Conservation (phyloP, 495 filamentous ascomycete species). For the Polyplosphaeria fusca region DNA sequence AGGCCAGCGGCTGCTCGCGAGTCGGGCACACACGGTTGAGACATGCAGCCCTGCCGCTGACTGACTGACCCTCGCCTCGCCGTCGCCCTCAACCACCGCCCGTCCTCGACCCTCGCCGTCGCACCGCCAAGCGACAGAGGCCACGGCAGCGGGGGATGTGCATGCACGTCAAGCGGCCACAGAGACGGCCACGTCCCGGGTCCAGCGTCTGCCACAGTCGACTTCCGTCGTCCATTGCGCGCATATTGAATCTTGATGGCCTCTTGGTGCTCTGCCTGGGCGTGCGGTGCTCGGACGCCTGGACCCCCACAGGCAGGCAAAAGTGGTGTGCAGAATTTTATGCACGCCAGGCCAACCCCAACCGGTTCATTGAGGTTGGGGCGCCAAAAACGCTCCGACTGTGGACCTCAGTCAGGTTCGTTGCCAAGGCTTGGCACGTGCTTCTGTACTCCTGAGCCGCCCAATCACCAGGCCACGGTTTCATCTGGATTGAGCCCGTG, state of each 20-base stretch:
- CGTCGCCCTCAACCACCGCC: not conserved
- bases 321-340: slow-evolving; percentile 28
- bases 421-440: slow-evolving; percentile 8
- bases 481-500: slow-evolving; percentile 14
- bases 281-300: too few species aligned
- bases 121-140: slow-evolving; percentile 13
- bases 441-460: slow-evolving; percentile 26
- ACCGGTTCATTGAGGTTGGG: slow-evolving; percentile 4
- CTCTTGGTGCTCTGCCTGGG: slow-evolving; percentile 4
- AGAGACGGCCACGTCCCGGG: not conserved
- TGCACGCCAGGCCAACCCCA: slow-evolving; percentile 4
- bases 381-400: slow-evolving; percentile 18
- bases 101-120: not conserved
- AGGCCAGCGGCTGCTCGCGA: not conserved
- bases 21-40: too few species aligned
- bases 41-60: too few species aligned
- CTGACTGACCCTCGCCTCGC: not conserved
- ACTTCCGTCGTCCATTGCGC: not conserved
- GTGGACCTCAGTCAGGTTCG: slow-evolving; percentile 12
- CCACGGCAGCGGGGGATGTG: slow-evolving; percentile 23
- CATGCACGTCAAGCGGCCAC: slow-evolving; percentile 22
- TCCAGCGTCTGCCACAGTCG: not conserved
- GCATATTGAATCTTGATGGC: not conserved
- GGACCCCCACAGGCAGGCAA: slow-evolving; percentile 9
- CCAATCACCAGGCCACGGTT: slow-evolving; percentile 32